Evolutionary conservation across 768 basidiomycete genomes (phyloP).

Genomic region (Tulasnella sp.): DNA sequence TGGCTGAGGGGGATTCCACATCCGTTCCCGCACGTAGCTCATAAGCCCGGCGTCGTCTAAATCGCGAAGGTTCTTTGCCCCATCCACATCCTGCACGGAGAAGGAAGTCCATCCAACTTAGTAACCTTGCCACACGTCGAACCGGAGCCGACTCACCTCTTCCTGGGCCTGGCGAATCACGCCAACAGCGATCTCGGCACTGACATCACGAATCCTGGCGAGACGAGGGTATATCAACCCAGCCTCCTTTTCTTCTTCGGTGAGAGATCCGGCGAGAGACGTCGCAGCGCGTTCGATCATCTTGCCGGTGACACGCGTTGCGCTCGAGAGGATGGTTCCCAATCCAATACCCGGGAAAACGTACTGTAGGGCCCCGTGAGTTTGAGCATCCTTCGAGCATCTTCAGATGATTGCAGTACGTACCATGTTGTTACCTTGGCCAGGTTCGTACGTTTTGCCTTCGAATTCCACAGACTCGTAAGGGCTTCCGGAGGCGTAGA

Average conservation of each 20-base stretch:
- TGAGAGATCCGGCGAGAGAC: slow-evolving; percentile 72
- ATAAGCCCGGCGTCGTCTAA: neutral
- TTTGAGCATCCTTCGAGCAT: neutral
- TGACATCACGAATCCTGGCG: slow-evolving; percentile 79
- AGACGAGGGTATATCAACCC: slow-evolving; percentile 80
- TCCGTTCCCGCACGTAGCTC: neutral
- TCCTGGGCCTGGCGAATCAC: slow-evolving; percentile 80
- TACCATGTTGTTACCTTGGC: slow-evolving; percentile 95
- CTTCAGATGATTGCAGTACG: slow-evolving; percentile 46
- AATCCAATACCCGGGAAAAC: slow-evolving; percentile 56
- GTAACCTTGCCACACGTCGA: neutral
- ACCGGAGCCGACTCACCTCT: slow-evolving; percentile 47
- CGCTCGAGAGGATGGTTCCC: slow-evolving; percentile 67
- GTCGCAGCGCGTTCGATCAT: slow-evolving; percentile 88
- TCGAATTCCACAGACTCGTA: slow-evolving; percentile 61
- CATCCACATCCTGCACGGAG: neutral
- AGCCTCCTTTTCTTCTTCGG: slow-evolving; percentile 55
- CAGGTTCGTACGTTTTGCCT: slow-evolving; percentile 60
- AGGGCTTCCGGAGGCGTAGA: slow-evolving; percentile 87
- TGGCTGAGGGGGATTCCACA: slow-evolving; percentile 18
- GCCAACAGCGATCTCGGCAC: slow-evolving; percentile 63
- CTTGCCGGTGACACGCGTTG: slow-evolving; percentile 65
- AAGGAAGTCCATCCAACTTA: neutral
- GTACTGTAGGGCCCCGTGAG: slow-evolving; percentile 28
- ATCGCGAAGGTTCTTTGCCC: neutral